phyloP scores from a whole-genome alignment of 1,284 basidiomycete genomes.

The Ceratobasidium sp. region DNA sequence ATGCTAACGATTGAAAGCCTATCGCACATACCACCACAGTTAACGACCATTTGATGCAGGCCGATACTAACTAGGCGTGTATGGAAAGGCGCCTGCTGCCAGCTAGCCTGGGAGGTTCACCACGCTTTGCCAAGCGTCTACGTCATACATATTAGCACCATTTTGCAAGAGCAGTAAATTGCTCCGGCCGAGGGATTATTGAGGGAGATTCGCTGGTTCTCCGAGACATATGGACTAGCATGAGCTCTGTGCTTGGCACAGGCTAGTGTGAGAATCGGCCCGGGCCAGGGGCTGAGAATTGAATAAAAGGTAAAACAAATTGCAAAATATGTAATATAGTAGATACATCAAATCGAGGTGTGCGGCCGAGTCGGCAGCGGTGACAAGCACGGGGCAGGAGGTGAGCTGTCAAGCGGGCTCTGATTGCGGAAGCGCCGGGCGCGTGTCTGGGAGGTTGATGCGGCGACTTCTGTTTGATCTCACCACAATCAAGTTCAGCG shows the following conservation, averaged over 20 bases:
- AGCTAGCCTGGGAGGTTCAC: too few species aligned
- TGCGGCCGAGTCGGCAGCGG: not conserved
- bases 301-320: not conserved
- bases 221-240: not conserved
- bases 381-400: not conserved
- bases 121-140: too few species aligned
- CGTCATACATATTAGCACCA: too few species aligned
- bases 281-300: not conserved
- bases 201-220: not conserved
- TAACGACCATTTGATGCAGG: too few species aligned
- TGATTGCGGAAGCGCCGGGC: conserved; percentile 8
- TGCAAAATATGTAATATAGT: conserved; percentile 16
- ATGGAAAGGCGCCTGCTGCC: too few species aligned
- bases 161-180: too few species aligned
- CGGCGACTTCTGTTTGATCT: not conserved
- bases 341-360: not conserved
- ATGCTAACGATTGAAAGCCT: too few species aligned
- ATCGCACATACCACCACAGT: too few species aligned
- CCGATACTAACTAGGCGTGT: too few species aligned
- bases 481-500: not conserved
- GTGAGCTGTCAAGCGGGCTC: not conserved
- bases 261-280: not conserved
- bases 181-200: too few species aligned
- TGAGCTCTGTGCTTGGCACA: not conserved
- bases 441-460: not conserved